Evolutionary conservation across 1,284 basidiomycete species (phyloP).

Genomic region (Melampsora larici-populina): DNA sequence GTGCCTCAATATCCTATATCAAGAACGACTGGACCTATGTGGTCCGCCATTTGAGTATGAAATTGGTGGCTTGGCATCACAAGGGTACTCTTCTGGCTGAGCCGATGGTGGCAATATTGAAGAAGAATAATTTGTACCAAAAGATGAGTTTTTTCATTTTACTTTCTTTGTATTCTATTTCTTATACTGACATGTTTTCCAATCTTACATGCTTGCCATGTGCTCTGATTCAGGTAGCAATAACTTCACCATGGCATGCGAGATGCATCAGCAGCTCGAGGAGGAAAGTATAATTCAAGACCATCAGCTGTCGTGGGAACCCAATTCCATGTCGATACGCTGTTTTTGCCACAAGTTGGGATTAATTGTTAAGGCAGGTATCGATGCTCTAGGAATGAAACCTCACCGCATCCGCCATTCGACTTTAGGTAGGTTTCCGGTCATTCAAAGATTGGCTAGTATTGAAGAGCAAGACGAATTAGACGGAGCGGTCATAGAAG

Average conservation of each 20-base stretch:
- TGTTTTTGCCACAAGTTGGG: too few species aligned
- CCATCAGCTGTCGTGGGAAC: neutral
- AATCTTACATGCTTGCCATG: neutral
- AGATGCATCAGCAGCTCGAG: neutral
- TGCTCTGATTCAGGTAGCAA: conserved; percentile 16
- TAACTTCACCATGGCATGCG: neutral
- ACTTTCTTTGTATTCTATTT: too few species aligned
- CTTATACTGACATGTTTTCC: neutral
- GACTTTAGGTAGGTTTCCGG: too few species aligned
- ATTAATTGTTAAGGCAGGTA: too few species aligned
- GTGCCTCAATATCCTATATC: too few species aligned
- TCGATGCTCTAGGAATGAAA: too few species aligned
- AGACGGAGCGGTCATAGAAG: too few species aligned
- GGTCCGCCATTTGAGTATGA: neutral
- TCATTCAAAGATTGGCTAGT: too few species aligned
- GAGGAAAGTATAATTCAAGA: neutral
- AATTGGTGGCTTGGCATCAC: conserved; percentile 20
- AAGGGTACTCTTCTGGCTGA: conserved; percentile 11
- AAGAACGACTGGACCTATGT: too few species aligned
- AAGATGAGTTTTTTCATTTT: conserved; percentile 22
- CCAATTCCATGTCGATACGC: neutral
- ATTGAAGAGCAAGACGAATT: too few species aligned
- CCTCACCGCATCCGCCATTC: too few species aligned
- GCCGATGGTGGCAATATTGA: conserved; percentile 10
- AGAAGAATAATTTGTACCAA: too few species aligned